Evolutionary conservation across 2,329 filamentous ascomycete genomes (phyloP), one percentile per base, ranked within the genome.

Genomic region (Venturia carpophila): DNA sequence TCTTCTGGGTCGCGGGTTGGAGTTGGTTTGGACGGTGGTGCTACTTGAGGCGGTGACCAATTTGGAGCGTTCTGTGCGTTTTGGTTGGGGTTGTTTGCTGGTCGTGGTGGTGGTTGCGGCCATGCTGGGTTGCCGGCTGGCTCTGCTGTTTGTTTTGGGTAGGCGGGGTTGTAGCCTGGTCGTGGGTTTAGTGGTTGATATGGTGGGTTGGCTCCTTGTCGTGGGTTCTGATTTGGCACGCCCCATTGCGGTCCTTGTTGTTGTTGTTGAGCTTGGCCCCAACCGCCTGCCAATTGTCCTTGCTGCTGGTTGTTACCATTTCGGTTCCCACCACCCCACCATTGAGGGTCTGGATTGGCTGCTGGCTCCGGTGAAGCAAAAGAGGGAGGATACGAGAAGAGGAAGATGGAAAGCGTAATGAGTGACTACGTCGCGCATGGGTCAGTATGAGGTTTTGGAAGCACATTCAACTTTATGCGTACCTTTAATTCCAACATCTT

Each of bases 401-500:
- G 45, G 62, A 62, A 52, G 43, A 55, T 30, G 42, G 39, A 45
- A 43, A 45, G 60, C n/a, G 60, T 37, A 58, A 61, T 42, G 60
- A 61, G 60, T 42, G 60, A 61, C 60, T 61, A 45, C 7, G 10
- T 43, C 4, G 37, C 27, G n/a, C 60, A 45, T 43, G 15, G 10
- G 13, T 58, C 19, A 58, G 52, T 37, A 10, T 2, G 11, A n/a
- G 27, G 13, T 10, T 37, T 11, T 37, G 27, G 11, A 27, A 17
- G 27, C 19, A 5, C 9, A 9, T 5, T 9, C 7, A 2, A 7
- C 17, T 10, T 6, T n/a, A 4, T 27, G 2, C 60, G 27, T 30
- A 61, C 60, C 60, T 61, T 61, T 41, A 61, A 10, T 43, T 61
- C 60, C 39, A 61, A 9, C 60, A 61, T 61, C 5, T 42, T 61